Base-by-base conservation (phyloP, 371 early-diverging fungal species). In the Sporodiniella umbellata region DNA sequence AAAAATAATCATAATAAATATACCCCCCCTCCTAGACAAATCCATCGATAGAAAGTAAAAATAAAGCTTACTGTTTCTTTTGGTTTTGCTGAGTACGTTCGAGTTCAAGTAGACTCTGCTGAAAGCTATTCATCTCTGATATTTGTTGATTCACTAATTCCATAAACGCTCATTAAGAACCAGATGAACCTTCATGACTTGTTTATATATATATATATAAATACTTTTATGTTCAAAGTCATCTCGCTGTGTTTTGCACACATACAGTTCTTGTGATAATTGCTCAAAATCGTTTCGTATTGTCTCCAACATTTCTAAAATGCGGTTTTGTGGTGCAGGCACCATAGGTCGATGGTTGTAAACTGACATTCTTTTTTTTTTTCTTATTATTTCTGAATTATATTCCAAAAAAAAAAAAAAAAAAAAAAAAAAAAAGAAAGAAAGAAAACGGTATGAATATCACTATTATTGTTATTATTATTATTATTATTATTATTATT, bases 181-280 rank as follows among this genome's bases (percentile, higher is more conserved):
- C 14, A 25, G 5, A 35, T 7, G 14, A 39, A 28, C n/a, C n/a
- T n/a, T n/a, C n/a, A n/a, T n/a, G n/a, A n/a, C n/a, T n/a, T n/a
- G n/a, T n/a, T n/a, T n/a, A n/a, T n/a, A n/a, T n/a, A n/a, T n/a
- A n/a, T n/a, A n/a, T n/a, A n/a, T n/a, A n/a, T n/a, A n/a, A n/a
- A n/a, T 84, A 92, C 93, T 79, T 70, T 92, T 89, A 55, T 90
- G 89, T 64, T 95, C 96, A 61, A 85, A 84, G 45, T 94, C 95
- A 59, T 95, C 94, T 46, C 92, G 75, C 68, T 93, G 91, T 24
- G 80, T 72, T 65, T 89, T 89, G 68, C 70, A 86, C 24, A 83
- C 64, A 50, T 82, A 76, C 5, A 83, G 75, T 55, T 96, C 96
- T 66, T 93, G 89, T 25, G 79, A 78, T 42, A 90, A 66, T 53